phyloP scores from a whole-genome alignment of 176 grass and related monocot species.

The Rhipidocladum racemiflorum region DNA sequence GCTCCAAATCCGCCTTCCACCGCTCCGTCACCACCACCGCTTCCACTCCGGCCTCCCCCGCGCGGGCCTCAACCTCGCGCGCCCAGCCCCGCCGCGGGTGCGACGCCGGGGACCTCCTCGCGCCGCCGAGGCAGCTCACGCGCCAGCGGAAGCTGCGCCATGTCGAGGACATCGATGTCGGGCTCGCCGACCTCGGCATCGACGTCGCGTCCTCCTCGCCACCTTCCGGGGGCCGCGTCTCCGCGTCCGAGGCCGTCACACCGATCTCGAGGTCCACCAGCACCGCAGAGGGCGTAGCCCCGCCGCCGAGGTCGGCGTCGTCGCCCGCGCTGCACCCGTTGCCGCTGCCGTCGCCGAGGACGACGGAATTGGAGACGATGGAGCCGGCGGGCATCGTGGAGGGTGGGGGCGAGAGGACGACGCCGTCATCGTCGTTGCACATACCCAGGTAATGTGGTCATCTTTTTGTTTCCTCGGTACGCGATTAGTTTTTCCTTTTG shows the following conservation, averaged over 20 bases:
- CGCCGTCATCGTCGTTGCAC: background rate
- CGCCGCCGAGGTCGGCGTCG: constrained; percentile 52
- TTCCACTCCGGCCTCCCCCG: constrained; percentile 39
- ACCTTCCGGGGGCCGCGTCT: background rate
- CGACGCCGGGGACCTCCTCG: background rate
- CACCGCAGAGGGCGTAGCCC: constrained; percentile 37
- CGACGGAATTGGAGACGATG: background rate
- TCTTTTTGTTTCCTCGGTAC: no score
- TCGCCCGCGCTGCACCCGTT: constrained; percentile 54
- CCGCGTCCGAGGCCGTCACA: constrained; percentile 26
- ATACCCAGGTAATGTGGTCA: constrained; percentile 30
- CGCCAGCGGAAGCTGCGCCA: constrained; percentile 76
- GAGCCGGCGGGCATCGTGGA: constrained; percentile 5
- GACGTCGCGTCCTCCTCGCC: constrained; percentile 26
- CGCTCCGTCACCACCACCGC: constrained; percentile 28
- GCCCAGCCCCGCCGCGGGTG: background rate
- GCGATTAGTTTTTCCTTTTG: no score
- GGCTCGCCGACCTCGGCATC: constrained; percentile 31
- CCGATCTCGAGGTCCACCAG: constrained; percentile 48
- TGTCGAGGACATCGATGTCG: constrained; percentile 37
- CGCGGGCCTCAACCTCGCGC: constrained; percentile 52
- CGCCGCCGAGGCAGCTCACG: constrained; percentile 48
- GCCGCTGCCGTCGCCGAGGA: constrained; percentile 57
- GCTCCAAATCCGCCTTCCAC: constrained; percentile 55
- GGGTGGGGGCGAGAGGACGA: constrained; percentile 17